A percentile compares a stretch with the other conserved stretches of the same genome.
phyloP scores from a whole-genome alignment of 2,329 filamentous ascomycete genomes.

The Paecilomyces dactylethromorphus region DNA sequence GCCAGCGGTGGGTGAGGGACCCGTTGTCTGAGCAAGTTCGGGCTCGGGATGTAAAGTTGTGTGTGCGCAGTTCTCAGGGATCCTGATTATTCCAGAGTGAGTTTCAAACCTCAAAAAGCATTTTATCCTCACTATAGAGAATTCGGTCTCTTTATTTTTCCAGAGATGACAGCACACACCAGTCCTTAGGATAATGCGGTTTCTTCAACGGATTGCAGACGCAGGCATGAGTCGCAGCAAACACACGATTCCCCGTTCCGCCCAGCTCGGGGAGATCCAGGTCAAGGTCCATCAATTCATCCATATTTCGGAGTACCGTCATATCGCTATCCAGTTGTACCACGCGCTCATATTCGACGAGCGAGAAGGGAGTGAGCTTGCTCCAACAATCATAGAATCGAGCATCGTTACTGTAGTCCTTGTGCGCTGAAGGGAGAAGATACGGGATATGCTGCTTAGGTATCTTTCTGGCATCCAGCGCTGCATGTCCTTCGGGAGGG shows the following conservation, averaged over 20 bases:
- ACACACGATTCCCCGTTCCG: constrained; percentile 57
- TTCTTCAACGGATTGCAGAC: constrained; percentile 78
- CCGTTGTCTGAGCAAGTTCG: constrained; percentile 45
- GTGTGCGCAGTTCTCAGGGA: constrained; percentile 56
- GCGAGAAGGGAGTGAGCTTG: constrained; percentile 72
- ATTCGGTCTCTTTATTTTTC: neutral
- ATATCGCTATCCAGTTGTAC: constrained; percentile 87
- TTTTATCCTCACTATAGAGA: neutral
- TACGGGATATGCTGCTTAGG: constrained; percentile 64
- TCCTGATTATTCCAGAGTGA: constrained; percentile 19
- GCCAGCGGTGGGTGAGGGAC: constrained; percentile 45
- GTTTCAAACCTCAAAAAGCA: neutral
- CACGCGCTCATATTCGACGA: constrained; percentile 70
- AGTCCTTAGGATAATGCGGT: constrained; percentile 69
- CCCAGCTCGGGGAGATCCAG: constrained; percentile 54
- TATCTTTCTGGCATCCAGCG: constrained; percentile 64
- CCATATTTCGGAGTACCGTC: constrained; percentile 78
- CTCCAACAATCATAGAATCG: constrained; percentile 89
- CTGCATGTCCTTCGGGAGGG: constrained; percentile 59
- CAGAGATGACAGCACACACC: constrained; percentile 37
- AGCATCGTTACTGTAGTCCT: constrained; percentile 68
- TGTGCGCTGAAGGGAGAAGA: constrained; percentile 58
- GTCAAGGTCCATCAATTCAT: constrained; percentile 79
- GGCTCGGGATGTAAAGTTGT: constrained; percentile 50
- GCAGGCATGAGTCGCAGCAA: constrained; percentile 78